Conservation (phyloP, 2,329 filamentous ascomycete species). For the Paecilomyces variotii region DNA sequence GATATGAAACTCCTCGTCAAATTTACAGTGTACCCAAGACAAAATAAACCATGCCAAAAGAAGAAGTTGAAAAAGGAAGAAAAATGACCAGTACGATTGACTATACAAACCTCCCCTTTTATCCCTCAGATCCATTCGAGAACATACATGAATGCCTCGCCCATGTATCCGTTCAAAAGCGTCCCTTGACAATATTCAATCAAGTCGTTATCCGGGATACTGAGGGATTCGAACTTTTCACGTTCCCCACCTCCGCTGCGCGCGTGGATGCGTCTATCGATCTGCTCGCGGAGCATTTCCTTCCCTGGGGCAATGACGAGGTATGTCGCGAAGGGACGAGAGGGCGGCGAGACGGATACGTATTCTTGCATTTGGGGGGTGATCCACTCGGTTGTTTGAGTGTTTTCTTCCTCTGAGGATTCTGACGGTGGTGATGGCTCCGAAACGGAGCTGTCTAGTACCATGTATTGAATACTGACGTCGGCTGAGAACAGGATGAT, state of each 20-base stretch:
- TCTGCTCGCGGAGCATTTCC: slow-evolving; percentile 16
- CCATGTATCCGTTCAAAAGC: slow-evolving; percentile 16
- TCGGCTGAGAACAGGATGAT: slow-evolving; percentile 21
- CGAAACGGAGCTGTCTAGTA: slow-evolving; percentile 9
- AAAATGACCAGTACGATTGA: too few relatives aligned
- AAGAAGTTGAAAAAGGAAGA: too few relatives aligned
- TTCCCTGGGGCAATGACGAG: slow-evolving; percentile 19
- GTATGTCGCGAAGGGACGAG: slow-evolving; percentile 11
- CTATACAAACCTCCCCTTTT: neutral
- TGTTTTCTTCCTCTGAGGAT: neutral
- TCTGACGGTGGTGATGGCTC: neutral
- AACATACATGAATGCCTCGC: slow-evolving; percentile 24
- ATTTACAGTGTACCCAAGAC: too few relatives aligned
- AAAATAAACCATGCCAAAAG: neutral
- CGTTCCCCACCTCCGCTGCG: slow-evolving; percentile 14
- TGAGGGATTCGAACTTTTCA: slow-evolving; percentile 14
- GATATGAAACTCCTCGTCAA: neutral
- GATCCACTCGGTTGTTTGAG: slow-evolving; percentile 12
- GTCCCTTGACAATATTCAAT: slow-evolving; percentile 24
- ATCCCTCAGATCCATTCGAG: slow-evolving; percentile 20
- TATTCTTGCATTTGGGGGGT: slow-evolving; percentile 18
- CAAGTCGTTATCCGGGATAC: slow-evolving; percentile 16
- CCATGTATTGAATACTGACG: slow-evolving; percentile 18
- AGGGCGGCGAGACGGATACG: slow-evolving; percentile 9
- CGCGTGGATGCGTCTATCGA: slow-evolving; percentile 18